Base-by-base conservation (phyloP, 495 filamentous ascomycete species). In the Neurospora sp. region DNA sequence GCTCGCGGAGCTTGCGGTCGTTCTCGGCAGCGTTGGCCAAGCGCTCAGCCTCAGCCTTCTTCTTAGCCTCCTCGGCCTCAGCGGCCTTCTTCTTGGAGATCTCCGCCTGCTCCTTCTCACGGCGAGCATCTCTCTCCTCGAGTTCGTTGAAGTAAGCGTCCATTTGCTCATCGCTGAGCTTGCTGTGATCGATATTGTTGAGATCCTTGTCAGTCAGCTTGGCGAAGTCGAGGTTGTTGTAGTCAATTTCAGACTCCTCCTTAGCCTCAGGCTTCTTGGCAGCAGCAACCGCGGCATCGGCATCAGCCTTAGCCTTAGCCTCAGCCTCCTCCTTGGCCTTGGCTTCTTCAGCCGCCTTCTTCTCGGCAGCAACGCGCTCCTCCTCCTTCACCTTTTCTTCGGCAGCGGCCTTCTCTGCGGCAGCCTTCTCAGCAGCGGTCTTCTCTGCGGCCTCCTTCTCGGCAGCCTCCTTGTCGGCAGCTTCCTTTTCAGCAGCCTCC, bases 241-340 rank as follows among this genome's bases (percentile, higher is more conserved):
- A 79, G 45, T 86, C 85, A 6, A 82, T 74, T 40, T 85, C 82
- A 3, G 83, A 79, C 8, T 86, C 81, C 22, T 82, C 83, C 3
- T 75, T 53, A 65, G 70, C 53, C 69, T 85, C 84, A 48, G 87
- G 86, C 39, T 86, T 84, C 74, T 87, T 86, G 59, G 84, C 84
- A 69, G 83, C 84, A 76, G 84, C 84, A 72, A 88, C 87, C 78
- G 89, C 89, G 69, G 84, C 84, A 71, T 88, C 88, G 73, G 93
- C 88, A 22, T 88, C 86, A 31, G 90, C 89, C 78, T 91, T 90
- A 44, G 89, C 89, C 85, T 91, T 92, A 83, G 82, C 74, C 73
- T 86, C 81, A 38, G 84, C 87, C 27, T 86, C 84, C 31, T 86
- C 83, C 75, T 87, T 84, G 69, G 89, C 86, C 78, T 89, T 90